Base-by-base conservation (phyloP, 2,329 filamentous ascomycete genomes). In the Fusarium sp. region DNA sequence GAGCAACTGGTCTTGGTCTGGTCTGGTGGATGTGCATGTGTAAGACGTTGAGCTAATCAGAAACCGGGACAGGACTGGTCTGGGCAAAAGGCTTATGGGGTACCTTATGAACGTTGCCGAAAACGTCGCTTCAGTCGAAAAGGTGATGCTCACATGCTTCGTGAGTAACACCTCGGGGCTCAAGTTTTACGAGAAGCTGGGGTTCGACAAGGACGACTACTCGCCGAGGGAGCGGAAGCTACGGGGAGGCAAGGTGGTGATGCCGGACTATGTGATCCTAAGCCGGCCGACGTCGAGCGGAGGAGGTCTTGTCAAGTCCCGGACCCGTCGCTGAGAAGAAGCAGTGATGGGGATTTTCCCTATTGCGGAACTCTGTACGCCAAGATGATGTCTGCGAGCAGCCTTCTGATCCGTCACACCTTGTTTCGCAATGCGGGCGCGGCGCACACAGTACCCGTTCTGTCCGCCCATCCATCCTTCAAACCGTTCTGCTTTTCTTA, bases 131-230 rank as follows among this genome's bases (percentile, higher is more conserved):
- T 84, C 85, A 1, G 85, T 93, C 54, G 81, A 85, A 25, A 94
- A 94, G 81, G 86, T 90, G 54, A 95, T 95, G 93, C 84, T 95
- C 77, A 94, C 92, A 1, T 93, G 92, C 78, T 95, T 94, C 78
- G 81, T 87, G 61, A 85, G 86, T 70, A 95, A 95, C 78, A 73
- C 81, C 35, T 81, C 82, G 3, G 93, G 88, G 0, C 82, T 88
- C 45, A 78, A 74, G 4, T 92, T 94, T 75, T 95, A 95, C 81
- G 81, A 85, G 56, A 88, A 85, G 69, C 80, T 90, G 14, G 92
- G 92, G 0, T 92, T 90, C 77, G 81, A 72, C 40, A 84, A 81
- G 52, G 90, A 92, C 74, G 86, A 85, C 10, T 87, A 85, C 58
- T 91, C 90, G 15, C 91, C 90, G 1, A 79, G 79, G 38, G 85